phyloP scores from a whole-genome alignment of 257 asterid species.

The Capsicum pubescens region DNA sequence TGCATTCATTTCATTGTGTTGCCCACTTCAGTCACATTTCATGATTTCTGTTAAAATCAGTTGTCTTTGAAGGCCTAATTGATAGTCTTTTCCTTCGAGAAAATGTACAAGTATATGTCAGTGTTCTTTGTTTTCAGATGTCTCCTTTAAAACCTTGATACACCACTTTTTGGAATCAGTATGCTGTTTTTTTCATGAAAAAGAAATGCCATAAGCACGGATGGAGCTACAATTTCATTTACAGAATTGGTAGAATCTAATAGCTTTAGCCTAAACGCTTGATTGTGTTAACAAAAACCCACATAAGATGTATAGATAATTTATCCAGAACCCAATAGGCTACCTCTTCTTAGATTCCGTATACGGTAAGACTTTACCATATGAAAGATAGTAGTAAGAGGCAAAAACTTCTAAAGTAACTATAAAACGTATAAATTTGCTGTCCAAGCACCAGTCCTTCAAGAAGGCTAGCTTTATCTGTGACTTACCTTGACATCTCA shows the following conservation, averaged over 20 bases:
- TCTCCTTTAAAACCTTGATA: neutral
- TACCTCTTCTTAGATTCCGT: neutral
- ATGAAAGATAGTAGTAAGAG: neutral
- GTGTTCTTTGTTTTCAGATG: slow-evolving; percentile 17
- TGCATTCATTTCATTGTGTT: neutral
- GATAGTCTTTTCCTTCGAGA: neutral
- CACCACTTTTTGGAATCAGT: neutral
- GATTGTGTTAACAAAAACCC: neutral
- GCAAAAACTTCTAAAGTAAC: neutral
- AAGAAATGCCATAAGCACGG: neutral
- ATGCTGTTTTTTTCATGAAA: neutral
- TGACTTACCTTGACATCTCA: neutral
- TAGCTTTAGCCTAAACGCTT: neutral
- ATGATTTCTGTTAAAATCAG: slow-evolving; percentile 16
- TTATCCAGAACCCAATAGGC: neutral
- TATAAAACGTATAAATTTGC: neutral
- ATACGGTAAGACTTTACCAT: neutral
- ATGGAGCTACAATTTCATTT: neutral
- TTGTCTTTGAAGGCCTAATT: neutral
- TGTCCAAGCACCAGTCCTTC: neutral
- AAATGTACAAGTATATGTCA: neutral
- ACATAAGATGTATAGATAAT: neutral
- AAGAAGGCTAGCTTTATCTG: slow-evolving; percentile 12
- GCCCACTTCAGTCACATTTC: neutral
- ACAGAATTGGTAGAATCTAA: neutral